These are phyloP conservation scores for Pythium utonaiense DNA, from an alignment of 352 stramenopile genomes.

Conservation along the genomic window DNA sequence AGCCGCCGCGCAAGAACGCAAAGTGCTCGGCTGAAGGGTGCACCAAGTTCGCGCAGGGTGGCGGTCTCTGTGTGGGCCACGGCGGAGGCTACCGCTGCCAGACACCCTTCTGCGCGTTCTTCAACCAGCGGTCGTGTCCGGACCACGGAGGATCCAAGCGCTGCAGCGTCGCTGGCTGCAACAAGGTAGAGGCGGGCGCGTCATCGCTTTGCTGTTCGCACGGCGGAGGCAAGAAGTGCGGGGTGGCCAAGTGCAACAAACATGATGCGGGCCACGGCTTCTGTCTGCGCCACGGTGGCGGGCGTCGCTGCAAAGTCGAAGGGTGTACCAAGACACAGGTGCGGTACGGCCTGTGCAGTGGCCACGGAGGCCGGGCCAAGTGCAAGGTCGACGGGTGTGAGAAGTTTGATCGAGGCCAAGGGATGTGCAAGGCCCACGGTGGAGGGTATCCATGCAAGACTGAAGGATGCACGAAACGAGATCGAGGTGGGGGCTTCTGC, in stretches of 20 bases:
- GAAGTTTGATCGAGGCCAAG: constrained; percentile 73
- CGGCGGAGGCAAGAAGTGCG: constrained; percentile 65
- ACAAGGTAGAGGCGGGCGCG: constrained; percentile 42
- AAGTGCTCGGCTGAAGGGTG: constrained; percentile 50
- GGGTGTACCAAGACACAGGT: constrained; percentile 75
- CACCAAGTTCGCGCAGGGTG: constrained; percentile 57
- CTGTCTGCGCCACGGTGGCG: constrained; percentile 71
- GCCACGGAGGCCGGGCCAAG: constrained; percentile 63
- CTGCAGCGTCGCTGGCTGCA: constrained; percentile 49
- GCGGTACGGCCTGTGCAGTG: constrained; percentile 71
- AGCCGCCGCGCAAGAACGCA: neutral
- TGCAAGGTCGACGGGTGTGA: constrained; percentile 74
- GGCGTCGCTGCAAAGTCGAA: constrained; percentile 48
- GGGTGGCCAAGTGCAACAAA: constrained; percentile 66
- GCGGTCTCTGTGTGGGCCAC: constrained; percentile 62
- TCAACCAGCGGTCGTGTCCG: constrained; percentile 67
- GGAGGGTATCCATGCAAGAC: constrained; percentile 79
- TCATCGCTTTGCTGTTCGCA: constrained; percentile 62
- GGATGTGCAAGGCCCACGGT: constrained; percentile 80
- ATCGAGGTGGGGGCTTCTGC: constrained; percentile 80
- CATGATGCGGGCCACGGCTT: constrained; percentile 63
- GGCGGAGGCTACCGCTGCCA: constrained; percentile 70
- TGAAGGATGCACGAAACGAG: constrained; percentile 75
- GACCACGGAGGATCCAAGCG: constrained; percentile 72
- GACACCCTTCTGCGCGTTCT: constrained; percentile 65